These are phyloP conservation scores for Microcera coccophila DNA, from an alignment of 2,329 filamentous ascomycete genomes.

Conservation along the genomic window DNA sequence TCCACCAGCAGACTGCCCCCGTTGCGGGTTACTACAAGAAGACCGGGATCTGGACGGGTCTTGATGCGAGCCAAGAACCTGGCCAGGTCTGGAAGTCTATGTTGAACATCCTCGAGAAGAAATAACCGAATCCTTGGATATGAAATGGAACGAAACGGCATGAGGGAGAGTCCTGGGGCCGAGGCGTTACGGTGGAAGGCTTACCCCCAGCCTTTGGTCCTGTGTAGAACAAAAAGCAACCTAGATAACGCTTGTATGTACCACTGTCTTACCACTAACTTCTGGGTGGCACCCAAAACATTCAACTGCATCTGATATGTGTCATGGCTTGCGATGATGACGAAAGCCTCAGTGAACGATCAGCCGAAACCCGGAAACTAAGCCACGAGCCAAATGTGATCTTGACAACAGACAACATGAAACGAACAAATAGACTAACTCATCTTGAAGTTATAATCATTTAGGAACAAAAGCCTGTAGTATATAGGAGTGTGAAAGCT, in stretches of 20 bases:
- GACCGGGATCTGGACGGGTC: constrained; percentile 91
- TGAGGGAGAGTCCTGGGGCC: constrained; percentile 18
- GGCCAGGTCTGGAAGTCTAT: constrained; percentile 94
- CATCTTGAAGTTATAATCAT: too few species aligned
- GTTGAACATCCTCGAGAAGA: constrained; percentile 66
- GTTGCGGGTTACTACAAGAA: constrained; percentile 97
- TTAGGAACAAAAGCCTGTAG: too few species aligned
- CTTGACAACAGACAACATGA: too few species aligned
- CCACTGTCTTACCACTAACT: constrained; percentile 17
- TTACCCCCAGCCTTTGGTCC: constrained; percentile 24
- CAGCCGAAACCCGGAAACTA: too few species aligned
- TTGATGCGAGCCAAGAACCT: constrained; percentile 95
- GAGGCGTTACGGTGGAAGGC: constrained; percentile 26
- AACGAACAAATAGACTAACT: too few species aligned
- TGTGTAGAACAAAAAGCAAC: constrained; percentile 25
- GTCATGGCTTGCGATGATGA: too few species aligned
- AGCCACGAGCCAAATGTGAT: too few species aligned
- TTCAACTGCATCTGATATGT: too few species aligned
- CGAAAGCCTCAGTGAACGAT: too few species aligned
- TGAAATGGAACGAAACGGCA: constrained; percentile 23
- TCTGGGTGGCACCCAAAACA: constrained; percentile 20
- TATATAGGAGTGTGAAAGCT: too few species aligned
- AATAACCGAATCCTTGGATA: constrained; percentile 27
- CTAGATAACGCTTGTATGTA: constrained; percentile 29
- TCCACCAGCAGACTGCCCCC: constrained; percentile 88